Conservation (phyloP, 768 basidiomycete genomes). For the Jaapia argillacea region DNA sequence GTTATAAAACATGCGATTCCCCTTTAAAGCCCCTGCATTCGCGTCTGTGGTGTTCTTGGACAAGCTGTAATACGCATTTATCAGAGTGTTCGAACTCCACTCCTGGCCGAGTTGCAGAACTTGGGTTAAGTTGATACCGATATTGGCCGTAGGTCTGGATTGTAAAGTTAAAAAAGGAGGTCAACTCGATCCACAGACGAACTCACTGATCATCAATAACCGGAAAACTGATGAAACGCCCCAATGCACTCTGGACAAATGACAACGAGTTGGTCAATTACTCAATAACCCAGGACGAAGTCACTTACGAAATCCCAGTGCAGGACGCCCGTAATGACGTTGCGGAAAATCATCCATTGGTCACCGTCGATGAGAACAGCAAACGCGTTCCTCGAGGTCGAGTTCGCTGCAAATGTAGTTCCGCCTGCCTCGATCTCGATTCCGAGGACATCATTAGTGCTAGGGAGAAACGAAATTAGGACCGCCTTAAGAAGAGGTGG, state of each 20-base stretch:
- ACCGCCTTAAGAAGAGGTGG: not conserved
- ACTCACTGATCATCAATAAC: conserved; percentile 36
- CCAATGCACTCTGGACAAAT: conserved; percentile 40
- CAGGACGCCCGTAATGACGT: conserved; percentile 40
- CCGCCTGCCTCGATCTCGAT: conserved; percentile 52
- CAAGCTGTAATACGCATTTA: conserved; percentile 28
- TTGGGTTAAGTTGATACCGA: conserved; percentile 47
- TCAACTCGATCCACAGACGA: no score
- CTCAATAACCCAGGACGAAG: not conserved
- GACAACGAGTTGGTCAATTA: conserved; percentile 4
- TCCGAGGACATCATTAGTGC: conserved; percentile 51
- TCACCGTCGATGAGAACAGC: conserved; percentile 47
- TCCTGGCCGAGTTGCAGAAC: conserved; percentile 37
- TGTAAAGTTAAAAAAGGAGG: conserved; percentile 6
- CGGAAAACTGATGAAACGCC: conserved; percentile 61
- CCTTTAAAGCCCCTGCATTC: conserved; percentile 41
- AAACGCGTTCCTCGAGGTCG: conserved; percentile 32
- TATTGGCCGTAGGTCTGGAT: conserved; percentile 42
- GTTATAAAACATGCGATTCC: conserved; percentile 56
- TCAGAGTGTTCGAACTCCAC: conserved; percentile 37
- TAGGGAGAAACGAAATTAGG: conserved; percentile 11
- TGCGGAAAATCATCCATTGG: conserved; percentile 63
- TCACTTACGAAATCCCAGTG: conserved; percentile 69
- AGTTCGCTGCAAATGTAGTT: conserved; percentile 39
- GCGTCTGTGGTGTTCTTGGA: conserved; percentile 28